These are phyloP conservation scores for Sugiyamaella smithiae DNA, from an alignment of 805 yeast genomes.

Conservation along the genomic window DNA sequence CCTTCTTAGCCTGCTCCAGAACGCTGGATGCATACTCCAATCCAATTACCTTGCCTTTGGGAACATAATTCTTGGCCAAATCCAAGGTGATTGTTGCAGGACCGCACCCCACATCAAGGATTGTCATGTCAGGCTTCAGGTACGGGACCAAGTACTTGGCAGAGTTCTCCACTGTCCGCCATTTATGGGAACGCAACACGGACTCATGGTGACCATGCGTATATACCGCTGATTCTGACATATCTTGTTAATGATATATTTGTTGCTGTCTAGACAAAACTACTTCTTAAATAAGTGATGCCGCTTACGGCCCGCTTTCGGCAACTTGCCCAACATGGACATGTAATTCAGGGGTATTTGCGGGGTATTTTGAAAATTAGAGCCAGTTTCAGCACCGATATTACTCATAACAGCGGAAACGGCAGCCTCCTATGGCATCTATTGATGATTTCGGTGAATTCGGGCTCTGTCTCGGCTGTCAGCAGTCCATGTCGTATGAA, in stretches of 20 bases:
- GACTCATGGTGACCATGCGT: conserved; percentile 28
- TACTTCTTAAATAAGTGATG: neutral
- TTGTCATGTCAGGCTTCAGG: conserved; percentile 28
- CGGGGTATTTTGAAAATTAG: neutral
- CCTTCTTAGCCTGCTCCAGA: conserved; percentile 30
- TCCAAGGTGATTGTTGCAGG: conserved; percentile 43
- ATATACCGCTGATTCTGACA: conserved; percentile 13
- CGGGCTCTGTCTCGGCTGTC: conserved; percentile 61
- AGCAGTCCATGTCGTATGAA: conserved; percentile 79
- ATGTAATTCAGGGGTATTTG: conserved; percentile 1
- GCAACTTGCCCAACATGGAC: neutral
- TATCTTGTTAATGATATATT: neutral
- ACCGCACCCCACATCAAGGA: conserved; percentile 45
- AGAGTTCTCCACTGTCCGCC: conserved; percentile 38
- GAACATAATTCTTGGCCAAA: conserved; percentile 34
- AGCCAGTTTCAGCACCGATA: neutral
- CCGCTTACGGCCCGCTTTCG: conserved; percentile 1
- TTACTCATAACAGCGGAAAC: conserved; percentile 46
- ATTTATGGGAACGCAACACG: conserved; percentile 32
- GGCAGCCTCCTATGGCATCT: conserved; percentile 69
- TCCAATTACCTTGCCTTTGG: conserved; percentile 34
- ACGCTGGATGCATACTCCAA: conserved; percentile 36
- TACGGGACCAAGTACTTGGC: conserved; percentile 31
- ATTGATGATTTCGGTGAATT: conserved; percentile 56
- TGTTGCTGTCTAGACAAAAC: neutral